Base-by-base conservation (phyloP, 441 rosid genomes). In the Arabidopsis hybrid region DNA sequence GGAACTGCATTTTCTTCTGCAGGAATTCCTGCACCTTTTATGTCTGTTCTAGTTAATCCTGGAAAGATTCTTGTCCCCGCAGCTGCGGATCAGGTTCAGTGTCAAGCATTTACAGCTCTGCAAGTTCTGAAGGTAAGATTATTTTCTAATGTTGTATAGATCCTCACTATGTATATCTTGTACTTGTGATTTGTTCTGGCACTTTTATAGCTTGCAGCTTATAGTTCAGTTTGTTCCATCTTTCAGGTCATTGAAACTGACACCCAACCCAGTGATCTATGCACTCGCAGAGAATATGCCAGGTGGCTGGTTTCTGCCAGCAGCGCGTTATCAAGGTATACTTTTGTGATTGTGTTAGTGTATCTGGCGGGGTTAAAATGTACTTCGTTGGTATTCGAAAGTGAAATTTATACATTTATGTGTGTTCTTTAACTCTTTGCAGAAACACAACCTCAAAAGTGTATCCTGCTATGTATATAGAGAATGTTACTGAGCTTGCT, bases 401-500 rank as follows among this genome's bases (percentile, higher is more conserved):
- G 9, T 13, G 11, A 7, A 53, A 26, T 38, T 60, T 53, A 34
- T 65, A 36, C 52, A 3, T 67, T 43, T 46, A n/a, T 77, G n/a
- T 13, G 18, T 67, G 69, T 38, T 53, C 34, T 45, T 36, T 5
- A 61, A 78, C 70, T 67, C 58, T 82, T 34, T 85, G 83, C 80
- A 95, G 97, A 82, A 89, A 76, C 75, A 73, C 90, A 2, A 68
- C 82, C 60, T 92, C 99, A 39, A 95, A 92, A 83, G 98, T 95
- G 56, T 95, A 95, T 84, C 98, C 97, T 57, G 99, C 97, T 32
- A 92, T 92, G 97, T 89, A 86, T 78, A 88, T 92, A 74, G 98
- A 92, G 81, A 86, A 89, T 77, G 86, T 91, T 69, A 89, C 95
- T 36, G 91, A 92, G 74, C 95, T 91, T 79, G 96, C 98, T 60